A percentile compares a stretch with the other conserved stretches of the same genome.
Evolutionary conservation across 2,329 filamentous ascomycete genomes (phyloP).

Genomic region (Aureobasidium pullulans): DNA sequence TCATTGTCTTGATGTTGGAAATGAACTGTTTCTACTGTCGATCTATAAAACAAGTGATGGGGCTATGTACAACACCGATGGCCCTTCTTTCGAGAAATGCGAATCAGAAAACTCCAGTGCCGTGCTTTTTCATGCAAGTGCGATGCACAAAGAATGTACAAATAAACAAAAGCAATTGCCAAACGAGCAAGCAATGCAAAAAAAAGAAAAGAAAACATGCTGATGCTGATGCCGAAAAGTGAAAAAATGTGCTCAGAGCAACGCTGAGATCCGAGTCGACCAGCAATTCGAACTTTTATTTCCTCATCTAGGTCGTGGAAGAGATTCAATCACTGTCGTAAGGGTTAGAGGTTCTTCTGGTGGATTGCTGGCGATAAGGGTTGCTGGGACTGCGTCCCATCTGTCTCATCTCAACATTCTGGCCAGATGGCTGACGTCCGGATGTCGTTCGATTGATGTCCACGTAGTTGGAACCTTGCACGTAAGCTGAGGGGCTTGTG

Average conservation of each 20-base stretch:
- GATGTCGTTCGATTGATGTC: not conserved
- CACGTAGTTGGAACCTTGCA: slow-evolving; percentile 7
- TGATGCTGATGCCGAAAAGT: too few relatives aligned
- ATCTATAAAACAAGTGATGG: too few relatives aligned
- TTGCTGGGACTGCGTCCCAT: slow-evolving; percentile 20
- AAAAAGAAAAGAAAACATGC: not conserved
- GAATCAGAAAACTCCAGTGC: not conserved
- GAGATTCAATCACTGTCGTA: slow-evolving; percentile 7
- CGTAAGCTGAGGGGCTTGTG: slow-evolving; percentile 12
- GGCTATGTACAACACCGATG: too few relatives aligned
- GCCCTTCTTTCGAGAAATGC: too few relatives aligned
- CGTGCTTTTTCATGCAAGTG: not conserved
- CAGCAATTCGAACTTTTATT: not conserved
- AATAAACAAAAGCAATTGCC: not conserved
- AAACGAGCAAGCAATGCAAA: not conserved
- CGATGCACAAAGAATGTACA: not conserved
- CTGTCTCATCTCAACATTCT: slow-evolving; percentile 20
- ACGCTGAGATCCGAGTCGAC: not conserved
- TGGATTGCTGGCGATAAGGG: slow-evolving; percentile 16
- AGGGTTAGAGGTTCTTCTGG: not conserved
- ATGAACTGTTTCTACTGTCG: too few relatives aligned
- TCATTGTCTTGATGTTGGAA: too few relatives aligned
- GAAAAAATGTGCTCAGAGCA: not conserved
- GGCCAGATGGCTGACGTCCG: slow-evolving; percentile 5
- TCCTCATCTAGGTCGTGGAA: not conserved